Evolutionary conservation across 208 protist species (phyloP).

Genomic region (Borovskyia barvae): DNA sequence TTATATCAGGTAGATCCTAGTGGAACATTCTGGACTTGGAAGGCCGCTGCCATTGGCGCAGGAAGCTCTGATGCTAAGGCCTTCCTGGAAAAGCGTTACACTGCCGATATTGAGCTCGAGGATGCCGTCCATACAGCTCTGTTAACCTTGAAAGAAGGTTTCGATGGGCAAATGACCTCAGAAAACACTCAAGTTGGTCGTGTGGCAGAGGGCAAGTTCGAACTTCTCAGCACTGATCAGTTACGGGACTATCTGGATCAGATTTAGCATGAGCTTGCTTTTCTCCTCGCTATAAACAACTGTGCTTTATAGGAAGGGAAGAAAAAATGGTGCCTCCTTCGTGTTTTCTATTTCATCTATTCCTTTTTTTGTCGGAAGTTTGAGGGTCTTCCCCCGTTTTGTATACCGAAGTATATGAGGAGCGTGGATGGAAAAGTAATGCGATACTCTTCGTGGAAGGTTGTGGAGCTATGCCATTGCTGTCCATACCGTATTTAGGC

Average conservation of each 20-base stretch:
- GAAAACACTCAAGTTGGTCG: slow-evolving; percentile 99
- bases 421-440: too few relatives aligned
- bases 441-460: too few relatives aligned
- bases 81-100: slow-evolving; percentile 99
- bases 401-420: too few relatives aligned
- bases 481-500: too few relatives aligned
- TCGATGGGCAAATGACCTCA: slow-evolving; percentile 96
- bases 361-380: not conserved
- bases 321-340: not conserved
- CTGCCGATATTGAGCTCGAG: slow-evolving; percentile 98
- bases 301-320: not conserved
- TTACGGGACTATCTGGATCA: slow-evolving; percentile 86
- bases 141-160: slow-evolving; percentile 97
- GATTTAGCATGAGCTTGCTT: slow-evolving; percentile 45
- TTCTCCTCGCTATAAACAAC: not conserved
- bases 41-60: slow-evolving; percentile 99
- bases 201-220: slow-evolving; percentile 85
- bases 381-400: too few relatives aligned
- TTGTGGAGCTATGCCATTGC: too few relatives aligned
- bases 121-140: slow-evolving; percentile 99
- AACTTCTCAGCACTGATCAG: slow-evolving; percentile 78
- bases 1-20: slow-evolving; percentile 99
- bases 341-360: slow-evolving; percentile 5
- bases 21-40: slow-evolving; percentile 99
- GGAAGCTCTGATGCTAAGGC: slow-evolving; percentile 96